Percentiles rank a stretch among this genome's conserved stretches.
Evolutionary conservation across 139 green algal genomes (phyloP).

Genomic region (Tetratostichococcus sp.): DNA sequence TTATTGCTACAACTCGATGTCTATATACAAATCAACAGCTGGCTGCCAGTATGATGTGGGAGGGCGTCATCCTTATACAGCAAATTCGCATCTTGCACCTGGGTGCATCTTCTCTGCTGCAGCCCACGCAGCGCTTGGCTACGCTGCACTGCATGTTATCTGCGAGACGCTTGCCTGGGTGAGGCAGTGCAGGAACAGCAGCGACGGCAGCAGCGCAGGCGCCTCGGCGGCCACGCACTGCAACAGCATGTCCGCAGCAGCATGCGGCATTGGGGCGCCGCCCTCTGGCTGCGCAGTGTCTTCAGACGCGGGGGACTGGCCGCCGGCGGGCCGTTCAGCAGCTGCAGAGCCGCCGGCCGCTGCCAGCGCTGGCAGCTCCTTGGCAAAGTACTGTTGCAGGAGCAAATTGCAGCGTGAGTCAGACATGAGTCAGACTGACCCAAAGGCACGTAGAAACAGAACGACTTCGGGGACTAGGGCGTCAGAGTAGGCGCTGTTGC

Average conservation of each 20-base stretch:
- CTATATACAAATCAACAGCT: neutral
- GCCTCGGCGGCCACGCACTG: constrained; percentile 42
- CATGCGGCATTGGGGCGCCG: neutral
- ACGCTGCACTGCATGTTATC: neutral
- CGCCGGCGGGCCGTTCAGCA: no score
- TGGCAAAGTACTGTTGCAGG: constrained; percentile 68
- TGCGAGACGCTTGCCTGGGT: constrained; percentile 4
- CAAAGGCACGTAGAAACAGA: neutral
- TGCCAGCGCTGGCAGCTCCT: constrained; percentile 41
- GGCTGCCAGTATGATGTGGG: neutral
- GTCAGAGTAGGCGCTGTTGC: no score
- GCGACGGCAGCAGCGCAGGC: constrained; percentile 33
- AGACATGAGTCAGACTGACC: neutral
- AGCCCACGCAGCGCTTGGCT: neutral
- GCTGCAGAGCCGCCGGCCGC: no score
- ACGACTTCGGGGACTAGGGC: no score
- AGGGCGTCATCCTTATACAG: neutral
- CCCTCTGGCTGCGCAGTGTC: neutral
- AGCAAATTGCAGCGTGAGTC: constrained; percentile 1
- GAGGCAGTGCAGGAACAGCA: constrained; percentile 51
- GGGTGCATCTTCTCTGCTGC: neutral
- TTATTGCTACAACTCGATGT: neutral
- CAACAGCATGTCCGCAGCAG: neutral
- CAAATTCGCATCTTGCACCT: neutral
- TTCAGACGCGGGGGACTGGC: no score